phyloP scores from a whole-genome alignment of 2,329 filamentous ascomycete species.

The Drechslera avenae region DNA sequence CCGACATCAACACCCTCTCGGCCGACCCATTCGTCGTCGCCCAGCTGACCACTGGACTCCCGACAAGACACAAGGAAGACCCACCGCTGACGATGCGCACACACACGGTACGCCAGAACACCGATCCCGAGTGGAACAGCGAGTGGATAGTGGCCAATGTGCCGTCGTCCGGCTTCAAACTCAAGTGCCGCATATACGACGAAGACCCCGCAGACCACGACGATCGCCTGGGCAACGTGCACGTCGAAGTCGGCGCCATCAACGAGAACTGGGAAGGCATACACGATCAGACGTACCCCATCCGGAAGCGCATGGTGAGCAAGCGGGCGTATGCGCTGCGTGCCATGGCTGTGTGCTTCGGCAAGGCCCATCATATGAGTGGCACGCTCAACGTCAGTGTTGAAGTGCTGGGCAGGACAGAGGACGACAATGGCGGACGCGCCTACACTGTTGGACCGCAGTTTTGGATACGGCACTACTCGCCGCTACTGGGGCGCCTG shows the following conservation, averaged over 20 bases:
- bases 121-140: conserved; percentile 79
- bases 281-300: conserved; percentile 66
- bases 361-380: conserved; percentile 67
- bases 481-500: conserved; percentile 83
- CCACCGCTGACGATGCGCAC: conserved; percentile 76
- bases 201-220: conserved; percentile 87
- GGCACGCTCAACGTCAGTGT: conserved; percentile 75
- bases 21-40: conserved; percentile 84
- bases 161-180: conserved; percentile 75
- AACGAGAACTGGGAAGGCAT: conserved; percentile 72
- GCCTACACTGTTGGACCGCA: conserved; percentile 81
- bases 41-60: conserved; percentile 73
- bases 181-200: conserved; percentile 88
- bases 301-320: conserved; percentile 84
- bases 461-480: conserved; percentile 81
- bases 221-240: conserved; percentile 86
- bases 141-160: conserved; percentile 90
- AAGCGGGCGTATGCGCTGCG: conserved; percentile 83
- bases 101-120: conserved; percentile 71
- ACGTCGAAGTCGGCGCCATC: conserved; percentile 66
- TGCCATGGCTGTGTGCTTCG: conserved; percentile 67
- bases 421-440: conserved; percentile 66
- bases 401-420: conserved; percentile 76
- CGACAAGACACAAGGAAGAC: conserved; percentile 83
- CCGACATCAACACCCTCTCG: conserved; percentile 76